phyloP scores from a whole-genome alignment of 202 grass and related monocot species.

The Schoenoplectus triqueter region DNA sequence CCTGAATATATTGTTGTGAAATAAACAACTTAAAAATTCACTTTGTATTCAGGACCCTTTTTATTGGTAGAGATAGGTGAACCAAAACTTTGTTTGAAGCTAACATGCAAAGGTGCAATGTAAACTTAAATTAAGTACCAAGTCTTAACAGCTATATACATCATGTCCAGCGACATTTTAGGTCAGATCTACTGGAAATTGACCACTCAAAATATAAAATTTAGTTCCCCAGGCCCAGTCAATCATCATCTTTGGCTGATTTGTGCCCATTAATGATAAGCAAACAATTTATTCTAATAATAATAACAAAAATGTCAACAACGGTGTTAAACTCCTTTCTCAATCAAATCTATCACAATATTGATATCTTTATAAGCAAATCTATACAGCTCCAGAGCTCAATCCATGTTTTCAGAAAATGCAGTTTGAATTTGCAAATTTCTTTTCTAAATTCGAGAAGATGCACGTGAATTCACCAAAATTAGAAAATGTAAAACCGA shows the following conservation, averaged over 20 bases:
- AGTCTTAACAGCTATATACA: background rate
- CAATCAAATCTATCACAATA: constrained; percentile 3
- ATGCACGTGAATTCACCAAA: background rate
- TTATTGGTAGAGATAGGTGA: constrained; percentile 19
- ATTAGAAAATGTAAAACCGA: background rate
- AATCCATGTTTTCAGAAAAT: background rate
- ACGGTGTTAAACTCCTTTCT: background rate
- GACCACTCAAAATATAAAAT: background rate
- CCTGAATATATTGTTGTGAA: background rate
- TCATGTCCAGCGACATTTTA: background rate
- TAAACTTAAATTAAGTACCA: background rate
- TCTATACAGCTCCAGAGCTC: background rate
- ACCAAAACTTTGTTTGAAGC: background rate
- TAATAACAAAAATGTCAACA: background rate
- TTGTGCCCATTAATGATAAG: background rate
- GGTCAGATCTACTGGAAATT: constrained; percentile 17
- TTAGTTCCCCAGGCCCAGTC: background rate
- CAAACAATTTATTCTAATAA: background rate
- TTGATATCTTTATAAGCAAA: background rate
- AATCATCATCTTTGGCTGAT: background rate
- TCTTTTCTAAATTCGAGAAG: background rate
- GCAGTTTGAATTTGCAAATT: constrained; percentile 15
- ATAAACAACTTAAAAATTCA: background rate
- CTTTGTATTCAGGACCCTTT: background rate
- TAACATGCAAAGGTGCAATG: constrained; percentile 22